Evolutionary conservation across 176 grass and related monocot genomes (phyloP).

Genomic region (Cocos nucifera): DNA sequence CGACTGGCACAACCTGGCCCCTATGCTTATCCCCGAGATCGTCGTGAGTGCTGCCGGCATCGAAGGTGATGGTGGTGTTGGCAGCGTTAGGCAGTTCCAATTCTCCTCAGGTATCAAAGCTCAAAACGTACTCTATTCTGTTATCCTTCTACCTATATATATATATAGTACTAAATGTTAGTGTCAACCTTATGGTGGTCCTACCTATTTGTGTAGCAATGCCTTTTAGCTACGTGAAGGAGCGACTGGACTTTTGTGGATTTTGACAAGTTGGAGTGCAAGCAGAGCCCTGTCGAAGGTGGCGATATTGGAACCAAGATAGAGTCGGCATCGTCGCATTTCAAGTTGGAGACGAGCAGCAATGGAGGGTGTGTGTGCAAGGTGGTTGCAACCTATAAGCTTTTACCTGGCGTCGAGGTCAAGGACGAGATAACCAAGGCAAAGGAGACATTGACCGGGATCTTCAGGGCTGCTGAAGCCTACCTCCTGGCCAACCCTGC

Average conservation of each 20-base stretch:
- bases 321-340: slow-evolving; percentile 32
- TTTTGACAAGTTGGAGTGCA: slow-evolving; percentile 45
- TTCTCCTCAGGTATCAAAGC: slow-evolving; percentile 41
- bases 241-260: slow-evolving; percentile 58
- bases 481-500: no score
- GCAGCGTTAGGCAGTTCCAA: slow-evolving; percentile 75
- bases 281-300: slow-evolving; percentile 47
- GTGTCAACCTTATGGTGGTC: no score
- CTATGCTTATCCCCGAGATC: slow-evolving; percentile 43
- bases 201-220: slow-evolving; percentile 17
- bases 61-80: slow-evolving; percentile 30
- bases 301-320: slow-evolving; percentile 38
- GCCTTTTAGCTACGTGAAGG: slow-evolving; percentile 48
- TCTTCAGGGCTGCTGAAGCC: no score
- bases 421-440: slow-evolving; percentile 8
- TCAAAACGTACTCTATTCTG: no score
- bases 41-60: slow-evolving; percentile 38
- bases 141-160: no score
- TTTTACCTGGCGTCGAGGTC: slow-evolving; percentile 28
- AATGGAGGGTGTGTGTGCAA: slow-evolving; percentile 47
- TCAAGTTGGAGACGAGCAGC: slow-evolving; percentile 50
- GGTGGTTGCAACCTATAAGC: slow-evolving; percentile 36
- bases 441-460: no score
- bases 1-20: slow-evolving; percentile 74
- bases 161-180: no score